Percentiles rank a stretch among this genome's conserved stretches.
phyloP scores from a whole-genome alignment of 2,329 filamentous ascomycete species.

The Fusarium burgessii region DNA sequence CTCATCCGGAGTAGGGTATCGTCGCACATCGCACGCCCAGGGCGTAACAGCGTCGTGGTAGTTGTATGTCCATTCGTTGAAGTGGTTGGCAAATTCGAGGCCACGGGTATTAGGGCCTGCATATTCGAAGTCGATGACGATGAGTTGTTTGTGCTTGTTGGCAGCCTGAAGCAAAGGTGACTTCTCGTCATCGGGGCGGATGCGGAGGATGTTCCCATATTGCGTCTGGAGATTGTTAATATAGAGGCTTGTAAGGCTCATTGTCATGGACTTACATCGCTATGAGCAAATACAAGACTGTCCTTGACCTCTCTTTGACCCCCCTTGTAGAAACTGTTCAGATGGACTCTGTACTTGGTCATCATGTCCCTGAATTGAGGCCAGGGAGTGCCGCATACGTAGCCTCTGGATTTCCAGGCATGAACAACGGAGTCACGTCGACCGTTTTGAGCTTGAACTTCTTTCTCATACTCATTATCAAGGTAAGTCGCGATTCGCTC shows the following conservation, averaged over 20 bases:
- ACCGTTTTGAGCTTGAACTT: slow-evolving; percentile 39
- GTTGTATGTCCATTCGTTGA: slow-evolving; percentile 98
- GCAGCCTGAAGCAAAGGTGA: slow-evolving; percentile 89
- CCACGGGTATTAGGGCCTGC: slow-evolving; percentile 88
- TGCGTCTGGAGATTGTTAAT: slow-evolving; percentile 74
- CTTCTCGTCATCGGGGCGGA: slow-evolving; percentile 74
- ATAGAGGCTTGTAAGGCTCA: background rate
- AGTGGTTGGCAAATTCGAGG: slow-evolving; percentile 96
- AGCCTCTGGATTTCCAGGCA: slow-evolving; percentile 76
- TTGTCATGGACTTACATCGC: slow-evolving; percentile 75
- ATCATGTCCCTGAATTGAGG: slow-evolving; percentile 78
- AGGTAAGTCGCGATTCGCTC: slow-evolving; percentile 68
- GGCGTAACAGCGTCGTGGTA: slow-evolving; percentile 81
- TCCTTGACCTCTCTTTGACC: slow-evolving; percentile 72
- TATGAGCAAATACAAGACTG: slow-evolving; percentile 93
- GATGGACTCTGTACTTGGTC: slow-evolving; percentile 79
- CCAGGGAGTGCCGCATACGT: slow-evolving; percentile 89
- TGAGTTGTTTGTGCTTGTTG: slow-evolving; percentile 94
- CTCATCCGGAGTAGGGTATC: slow-evolving; percentile 83
- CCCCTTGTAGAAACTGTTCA: slow-evolving; percentile 79
- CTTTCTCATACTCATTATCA: slow-evolving; percentile 68
- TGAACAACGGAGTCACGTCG: slow-evolving; percentile 50
- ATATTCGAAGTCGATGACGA: slow-evolving; percentile 99
- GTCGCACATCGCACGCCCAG: slow-evolving; percentile 73
- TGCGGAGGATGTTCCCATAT: slow-evolving; percentile 95